These are phyloP conservation scores for Gnaphalium uliginosum DNA, from an alignment of 129 eudicot genomes.

Conservation along the genomic window DNA sequence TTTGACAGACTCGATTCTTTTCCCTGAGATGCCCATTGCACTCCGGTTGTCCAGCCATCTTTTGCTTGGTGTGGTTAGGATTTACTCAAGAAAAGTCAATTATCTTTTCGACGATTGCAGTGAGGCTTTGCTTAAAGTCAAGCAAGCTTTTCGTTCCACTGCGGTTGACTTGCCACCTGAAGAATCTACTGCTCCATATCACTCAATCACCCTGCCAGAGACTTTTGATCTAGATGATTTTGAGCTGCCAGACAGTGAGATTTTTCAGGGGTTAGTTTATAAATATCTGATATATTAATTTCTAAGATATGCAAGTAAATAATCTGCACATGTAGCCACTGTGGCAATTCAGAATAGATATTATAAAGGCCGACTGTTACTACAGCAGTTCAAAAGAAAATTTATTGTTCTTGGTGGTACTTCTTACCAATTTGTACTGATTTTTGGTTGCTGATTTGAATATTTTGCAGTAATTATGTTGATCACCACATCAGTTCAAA, in stretches of 20 bases:
- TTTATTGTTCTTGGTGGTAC: not conserved
- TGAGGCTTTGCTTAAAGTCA: slow-evolving; percentile 90
- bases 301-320: slow-evolving; percentile 4
- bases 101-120: slow-evolving; percentile 98
- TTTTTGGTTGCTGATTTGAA: slow-evolving; percentile 22
- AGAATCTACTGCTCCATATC: slow-evolving; percentile 94
- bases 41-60: slow-evolving; percentile 98
- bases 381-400: not conserved
- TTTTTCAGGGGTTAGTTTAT: slow-evolving; percentile 70
- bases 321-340: not conserved
- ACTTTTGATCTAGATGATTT: slow-evolving; percentile 97
- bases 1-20: slow-evolving; percentile 82
- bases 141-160: slow-evolving; percentile 93
- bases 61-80: slow-evolving; percentile 97
- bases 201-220: slow-evolving; percentile 93
- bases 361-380: slow-evolving; percentile 15
- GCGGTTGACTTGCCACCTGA: slow-evolving; percentile 98
- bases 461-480: slow-evolving; percentile 77
- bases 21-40: slow-evolving; percentile 95
- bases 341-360: not conserved
- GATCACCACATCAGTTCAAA: slow-evolving; percentile 96
- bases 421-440: slow-evolving; percentile 24
- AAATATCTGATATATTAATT: slow-evolving; percentile 9
- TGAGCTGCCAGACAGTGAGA: slow-evolving; percentile 92
- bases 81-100: slow-evolving; percentile 84